Percentiles rank a stretch among this genome's conserved stretches.
These are phyloP conservation scores for Crepidotus variabilis DNA, from an alignment of 768 basidiomycete species.

Conservation along the genomic window DNA sequence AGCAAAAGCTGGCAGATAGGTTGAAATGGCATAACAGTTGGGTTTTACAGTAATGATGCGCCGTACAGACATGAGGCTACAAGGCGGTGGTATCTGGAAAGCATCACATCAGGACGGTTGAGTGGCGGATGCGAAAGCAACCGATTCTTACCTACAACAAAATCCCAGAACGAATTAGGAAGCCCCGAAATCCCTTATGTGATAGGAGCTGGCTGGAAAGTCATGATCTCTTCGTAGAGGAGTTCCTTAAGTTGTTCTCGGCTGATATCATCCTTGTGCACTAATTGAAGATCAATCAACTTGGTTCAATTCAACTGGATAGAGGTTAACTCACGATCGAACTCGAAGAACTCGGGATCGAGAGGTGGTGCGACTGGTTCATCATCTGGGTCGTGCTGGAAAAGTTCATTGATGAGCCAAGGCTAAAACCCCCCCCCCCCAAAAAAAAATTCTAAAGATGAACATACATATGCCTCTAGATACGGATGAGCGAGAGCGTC, in stretches of 20 bases:
- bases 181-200: constrained; percentile 26
- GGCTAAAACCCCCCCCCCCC: too few relatives aligned
- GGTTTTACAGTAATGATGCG: too few relatives aligned
- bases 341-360: constrained; percentile 95
- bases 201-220: constrained; percentile 63
- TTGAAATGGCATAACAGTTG: too few relatives aligned
- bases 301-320: not conserved
- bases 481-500: constrained; percentile 94
- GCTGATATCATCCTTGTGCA: constrained; percentile 94
- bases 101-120: too few relatives aligned
- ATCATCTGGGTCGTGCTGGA: constrained; percentile 90
- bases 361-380: constrained; percentile 96
- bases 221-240: constrained; percentile 92
- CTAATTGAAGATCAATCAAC: constrained; percentile 30
- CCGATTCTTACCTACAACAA: not conserved
- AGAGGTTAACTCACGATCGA: constrained; percentile 65
- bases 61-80: too few relatives aligned
- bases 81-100: too few relatives aligned
- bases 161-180: not conserved
- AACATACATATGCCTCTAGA: constrained; percentile 83
- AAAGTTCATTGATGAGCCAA: constrained; percentile 7
- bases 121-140: too few relatives aligned
- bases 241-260: constrained; percentile 94
- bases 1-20: too few relatives aligned
- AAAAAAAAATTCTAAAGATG: too few relatives aligned